These are phyloP conservation scores for Microstegium vimineum DNA, from an alignment of 176 grass and related monocot species.

Conservation along the genomic window DNA sequence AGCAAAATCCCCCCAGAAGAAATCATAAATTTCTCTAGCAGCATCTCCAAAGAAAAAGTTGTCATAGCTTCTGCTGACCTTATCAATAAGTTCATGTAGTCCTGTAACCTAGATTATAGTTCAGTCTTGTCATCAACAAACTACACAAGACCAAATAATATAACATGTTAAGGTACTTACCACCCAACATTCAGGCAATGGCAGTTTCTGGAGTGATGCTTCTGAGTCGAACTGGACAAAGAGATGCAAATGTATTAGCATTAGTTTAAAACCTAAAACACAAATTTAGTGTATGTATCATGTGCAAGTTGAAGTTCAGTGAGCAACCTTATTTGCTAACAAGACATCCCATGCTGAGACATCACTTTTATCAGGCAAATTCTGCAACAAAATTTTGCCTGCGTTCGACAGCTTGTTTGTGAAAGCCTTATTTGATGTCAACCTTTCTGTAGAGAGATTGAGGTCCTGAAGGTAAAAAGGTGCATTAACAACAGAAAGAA, in stretches of 20 bases:
- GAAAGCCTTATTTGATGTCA: slow-evolving; percentile 96
- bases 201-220: slow-evolving; percentile 60
- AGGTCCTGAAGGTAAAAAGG: slow-evolving; percentile 71
- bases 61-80: slow-evolving; percentile 80
- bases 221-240: slow-evolving; percentile 73
- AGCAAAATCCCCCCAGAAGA: slow-evolving; percentile 96
- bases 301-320: slow-evolving; percentile 17
- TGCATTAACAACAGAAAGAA: slow-evolving; percentile 30
- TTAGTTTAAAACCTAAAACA: slow-evolving; percentile 19
- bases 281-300: slow-evolving; percentile 16
- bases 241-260: slow-evolving; percentile 34
- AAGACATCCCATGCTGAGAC: slow-evolving; percentile 65
- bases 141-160: slow-evolving; percentile 19
- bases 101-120: slow-evolving; percentile 65
- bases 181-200: slow-evolving; percentile 95
- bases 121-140: slow-evolving; percentile 32
- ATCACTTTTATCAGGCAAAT: slow-evolving; percentile 92
- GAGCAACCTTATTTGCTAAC: slow-evolving; percentile 66
- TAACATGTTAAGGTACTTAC: slow-evolving; percentile 42
- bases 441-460: slow-evolving; percentile 93
- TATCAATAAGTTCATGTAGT: slow-evolving; percentile 89
- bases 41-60: slow-evolving; percentile 98
- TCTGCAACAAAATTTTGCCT: slow-evolving; percentile 96
- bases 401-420: slow-evolving; percentile 99
- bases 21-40: slow-evolving; percentile 98